phyloP scores from a whole-genome alignment of 805 yeast species.

The Monosporozyma solicola region DNA sequence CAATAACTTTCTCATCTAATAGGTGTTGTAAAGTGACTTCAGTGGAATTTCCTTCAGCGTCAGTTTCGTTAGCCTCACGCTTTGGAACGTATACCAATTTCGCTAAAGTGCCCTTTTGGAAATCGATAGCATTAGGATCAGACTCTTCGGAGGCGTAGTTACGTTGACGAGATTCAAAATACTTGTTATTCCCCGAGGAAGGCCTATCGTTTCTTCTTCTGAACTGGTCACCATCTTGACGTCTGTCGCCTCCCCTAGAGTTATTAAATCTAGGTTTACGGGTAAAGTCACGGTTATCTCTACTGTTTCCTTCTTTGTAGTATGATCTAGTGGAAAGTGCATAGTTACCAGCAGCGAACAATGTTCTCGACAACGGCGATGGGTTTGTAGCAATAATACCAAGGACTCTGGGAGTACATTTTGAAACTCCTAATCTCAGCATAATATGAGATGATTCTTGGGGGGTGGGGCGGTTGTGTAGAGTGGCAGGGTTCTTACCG shows the following conservation, averaged over 20 bases:
- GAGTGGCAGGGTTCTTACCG: too few species aligned
- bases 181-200: neutral
- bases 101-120: conserved; percentile 10
- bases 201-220: neutral
- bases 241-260: neutral
- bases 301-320: neutral
- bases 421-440: neutral
- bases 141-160: neutral
- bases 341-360: neutral
- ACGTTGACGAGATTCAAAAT: conserved; percentile 3
- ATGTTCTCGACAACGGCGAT: neutral
- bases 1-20: conserved; percentile 23
- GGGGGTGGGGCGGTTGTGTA: neutral
- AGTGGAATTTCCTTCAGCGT: conserved; percentile 2
- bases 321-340: neutral
- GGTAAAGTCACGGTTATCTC: neutral
- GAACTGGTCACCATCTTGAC: neutral
- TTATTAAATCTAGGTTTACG: neutral
- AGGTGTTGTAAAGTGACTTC: conserved; percentile 26
- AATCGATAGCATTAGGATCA: conserved; percentile 5
- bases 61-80: neutral
- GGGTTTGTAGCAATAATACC: neutral
- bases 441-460: neutral
- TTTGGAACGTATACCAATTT: conserved; percentile 14
- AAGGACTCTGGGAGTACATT: neutral